phyloP scores from a whole-genome alignment of 345 rosid genomes.

The Brassica incana region DNA sequence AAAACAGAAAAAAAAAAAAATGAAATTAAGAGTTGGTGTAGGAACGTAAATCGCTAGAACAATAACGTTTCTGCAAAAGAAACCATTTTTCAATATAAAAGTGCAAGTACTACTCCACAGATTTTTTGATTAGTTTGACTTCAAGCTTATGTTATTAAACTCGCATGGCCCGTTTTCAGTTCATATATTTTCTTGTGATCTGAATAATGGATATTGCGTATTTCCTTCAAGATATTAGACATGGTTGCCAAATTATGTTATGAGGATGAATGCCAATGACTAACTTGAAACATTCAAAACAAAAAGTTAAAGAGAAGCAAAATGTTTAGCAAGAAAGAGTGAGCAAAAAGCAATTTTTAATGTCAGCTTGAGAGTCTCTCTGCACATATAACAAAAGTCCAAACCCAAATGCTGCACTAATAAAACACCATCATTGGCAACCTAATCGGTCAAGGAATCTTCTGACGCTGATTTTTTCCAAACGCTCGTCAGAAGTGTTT shows the following conservation, averaged over 20 bases:
- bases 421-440: conserved; percentile 10
- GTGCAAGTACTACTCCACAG: no score
- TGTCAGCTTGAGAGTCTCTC: conserved; percentile 1
- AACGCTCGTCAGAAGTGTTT: background rate
- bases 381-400: background rate
- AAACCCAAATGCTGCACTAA: conserved; percentile 14
- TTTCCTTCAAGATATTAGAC: background rate
- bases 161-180: background rate
- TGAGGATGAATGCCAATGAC: background rate
- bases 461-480: background rate
- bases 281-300: conserved; percentile 4
- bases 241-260: background rate
- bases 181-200: background rate
- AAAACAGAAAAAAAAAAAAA: background rate
- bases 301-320: background rate
- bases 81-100: no score
- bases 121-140: background rate
- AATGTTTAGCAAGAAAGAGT: background rate
- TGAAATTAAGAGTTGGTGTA: background rate
- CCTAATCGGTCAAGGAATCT: background rate
- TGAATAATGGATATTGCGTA: background rate
- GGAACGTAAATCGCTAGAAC: background rate
- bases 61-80: background rate
- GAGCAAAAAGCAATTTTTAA: background rate
- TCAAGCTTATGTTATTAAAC: background rate